phyloP scores from a whole-genome alignment of 1,139 yeast species.

The Yamadazyma blattariae region DNA sequence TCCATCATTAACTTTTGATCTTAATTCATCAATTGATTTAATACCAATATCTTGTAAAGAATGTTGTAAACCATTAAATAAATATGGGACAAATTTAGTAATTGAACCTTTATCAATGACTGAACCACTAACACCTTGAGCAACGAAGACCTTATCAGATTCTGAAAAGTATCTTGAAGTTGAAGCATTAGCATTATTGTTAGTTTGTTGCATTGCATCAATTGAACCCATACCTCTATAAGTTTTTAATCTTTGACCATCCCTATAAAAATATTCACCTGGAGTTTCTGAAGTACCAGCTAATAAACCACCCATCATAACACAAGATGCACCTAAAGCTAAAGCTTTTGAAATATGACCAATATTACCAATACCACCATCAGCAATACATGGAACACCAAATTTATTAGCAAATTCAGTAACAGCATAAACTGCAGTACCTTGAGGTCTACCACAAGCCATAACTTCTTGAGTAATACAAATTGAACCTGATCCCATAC shows the following conservation, averaged over 20 bases:
- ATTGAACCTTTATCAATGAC: constrained; percentile 97
- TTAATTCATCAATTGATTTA: constrained; percentile 60
- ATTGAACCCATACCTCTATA: constrained; percentile 99
- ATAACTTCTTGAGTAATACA: constrained; percentile 99
- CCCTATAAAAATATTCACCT: constrained; percentile 96
- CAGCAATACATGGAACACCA: constrained; percentile 97
- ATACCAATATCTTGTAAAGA: constrained; percentile 98
- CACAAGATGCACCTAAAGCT: constrained; percentile 95
- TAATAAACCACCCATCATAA: constrained; percentile 99
- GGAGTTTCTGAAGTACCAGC: constrained; percentile 99
- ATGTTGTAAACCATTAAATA: constrained; percentile 94
- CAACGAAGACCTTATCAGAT: constrained; percentile 91
- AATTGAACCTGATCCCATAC: constrained; percentile 99
- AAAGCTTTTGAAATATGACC: constrained; percentile 98
- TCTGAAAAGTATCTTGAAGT: constrained; percentile 98
- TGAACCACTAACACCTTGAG: constrained; percentile 98
- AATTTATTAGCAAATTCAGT: constrained; percentile 84
- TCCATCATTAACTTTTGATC: constrained; percentile 62
- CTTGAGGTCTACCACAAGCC: constrained; percentile 99
- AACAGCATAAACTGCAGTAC: constrained; percentile 90
- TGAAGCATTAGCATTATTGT: constrained; percentile 88
- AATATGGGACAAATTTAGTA: constrained; percentile 89
- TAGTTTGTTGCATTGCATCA: constrained; percentile 97
- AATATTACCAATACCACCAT: constrained; percentile 98
- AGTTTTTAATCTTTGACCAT: constrained; percentile 94